Evolutionary conservation across 2,329 filamentous ascomycete genomes (phyloP).

Genomic region (Ascochyta fabae): DNA sequence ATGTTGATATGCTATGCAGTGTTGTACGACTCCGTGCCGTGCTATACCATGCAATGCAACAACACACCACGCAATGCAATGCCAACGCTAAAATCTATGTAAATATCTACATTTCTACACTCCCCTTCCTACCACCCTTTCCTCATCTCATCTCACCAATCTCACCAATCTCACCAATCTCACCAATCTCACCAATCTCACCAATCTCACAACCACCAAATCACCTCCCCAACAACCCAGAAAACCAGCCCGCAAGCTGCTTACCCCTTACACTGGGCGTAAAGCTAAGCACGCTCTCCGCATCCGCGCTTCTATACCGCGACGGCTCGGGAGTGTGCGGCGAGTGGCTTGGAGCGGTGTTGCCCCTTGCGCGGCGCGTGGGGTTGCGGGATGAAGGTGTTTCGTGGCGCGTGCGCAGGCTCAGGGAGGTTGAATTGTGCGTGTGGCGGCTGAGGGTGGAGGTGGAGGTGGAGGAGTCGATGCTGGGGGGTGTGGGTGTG

Average conservation of each 20-base stretch:
- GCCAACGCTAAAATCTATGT: too few relatives aligned
- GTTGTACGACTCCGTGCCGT: too few relatives aligned
- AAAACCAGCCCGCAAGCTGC: constrained; percentile 43
- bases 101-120: too few relatives aligned
- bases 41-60: too few relatives aligned
- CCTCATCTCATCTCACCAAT: too few relatives aligned
- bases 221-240: constrained; percentile 38
- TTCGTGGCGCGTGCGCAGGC: constrained; percentile 14
- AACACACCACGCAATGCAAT: too few relatives aligned
- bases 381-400: constrained; percentile 14
- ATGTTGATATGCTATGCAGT: too few relatives aligned
- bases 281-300: constrained; percentile 28
- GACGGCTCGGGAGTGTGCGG: constrained; percentile 2
- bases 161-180: too few relatives aligned
- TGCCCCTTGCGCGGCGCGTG: constrained; percentile 24
- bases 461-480: neutral
- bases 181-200: too few relatives aligned
- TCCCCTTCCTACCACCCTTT: too few relatives aligned
- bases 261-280: constrained; percentile 36
- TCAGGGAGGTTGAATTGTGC: constrained; percentile 11
- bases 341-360: constrained; percentile 18
- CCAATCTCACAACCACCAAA: too few relatives aligned
- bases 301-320: neutral
- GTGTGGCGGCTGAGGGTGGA: constrained; percentile 13
- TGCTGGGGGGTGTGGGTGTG: constrained; percentile 12